Evolutionary conservation across 2,329 filamentous ascomycete species (phyloP).

Genomic region (Pleoardoris graminearum): DNA sequence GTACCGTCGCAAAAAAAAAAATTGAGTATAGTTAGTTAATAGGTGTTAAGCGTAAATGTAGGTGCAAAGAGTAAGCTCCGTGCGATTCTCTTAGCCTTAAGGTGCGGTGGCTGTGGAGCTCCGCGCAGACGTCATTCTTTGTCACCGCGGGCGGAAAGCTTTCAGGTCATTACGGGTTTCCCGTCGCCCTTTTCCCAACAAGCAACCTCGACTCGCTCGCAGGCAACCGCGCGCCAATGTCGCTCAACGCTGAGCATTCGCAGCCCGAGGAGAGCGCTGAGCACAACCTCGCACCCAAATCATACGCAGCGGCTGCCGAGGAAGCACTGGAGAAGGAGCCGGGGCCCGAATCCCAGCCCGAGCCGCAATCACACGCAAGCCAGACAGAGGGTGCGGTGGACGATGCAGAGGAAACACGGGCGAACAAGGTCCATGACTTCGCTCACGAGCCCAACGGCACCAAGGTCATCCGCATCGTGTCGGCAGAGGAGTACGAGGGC

Average conservation of each 20-base stretch:
- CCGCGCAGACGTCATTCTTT: conserved; percentile 2
- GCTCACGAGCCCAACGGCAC: conserved; percentile 20
- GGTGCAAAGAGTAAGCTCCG: too few species aligned
- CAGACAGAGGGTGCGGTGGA: conserved; percentile 14
- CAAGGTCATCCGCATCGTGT: conserved; percentile 9
- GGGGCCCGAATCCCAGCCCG: background rate
- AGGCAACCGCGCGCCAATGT: conserved; percentile 37
- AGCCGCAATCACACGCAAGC: conserved; percentile 28
- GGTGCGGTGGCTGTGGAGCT: too few species aligned
- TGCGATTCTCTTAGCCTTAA: too few species aligned
- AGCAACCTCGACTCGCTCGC: background rate
- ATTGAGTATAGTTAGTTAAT: too few species aligned
- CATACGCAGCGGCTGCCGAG: conserved; percentile 49
- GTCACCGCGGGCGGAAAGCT: conserved; percentile 14
- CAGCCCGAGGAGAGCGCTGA: conserved; percentile 45
- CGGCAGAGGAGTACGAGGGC: conserved; percentile 33
- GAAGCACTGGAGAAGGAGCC: conserved; percentile 27
- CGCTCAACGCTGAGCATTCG: conserved; percentile 48
- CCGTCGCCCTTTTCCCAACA: background rate
- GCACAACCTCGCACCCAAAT: conserved; percentile 48
- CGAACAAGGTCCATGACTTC: conserved; percentile 14
- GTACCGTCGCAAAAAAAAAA: too few species aligned
- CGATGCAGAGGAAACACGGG: conserved; percentile 1
- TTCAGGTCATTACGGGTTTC: conserved; percentile 6
- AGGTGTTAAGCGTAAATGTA: too few species aligned